A percentile compares a stretch with the other conserved stretches of the same genome.
These are phyloP conservation scores for Synchytrium microbalum DNA, from an alignment of 371 early-diverging fungal species.

Conservation along the genomic window DNA sequence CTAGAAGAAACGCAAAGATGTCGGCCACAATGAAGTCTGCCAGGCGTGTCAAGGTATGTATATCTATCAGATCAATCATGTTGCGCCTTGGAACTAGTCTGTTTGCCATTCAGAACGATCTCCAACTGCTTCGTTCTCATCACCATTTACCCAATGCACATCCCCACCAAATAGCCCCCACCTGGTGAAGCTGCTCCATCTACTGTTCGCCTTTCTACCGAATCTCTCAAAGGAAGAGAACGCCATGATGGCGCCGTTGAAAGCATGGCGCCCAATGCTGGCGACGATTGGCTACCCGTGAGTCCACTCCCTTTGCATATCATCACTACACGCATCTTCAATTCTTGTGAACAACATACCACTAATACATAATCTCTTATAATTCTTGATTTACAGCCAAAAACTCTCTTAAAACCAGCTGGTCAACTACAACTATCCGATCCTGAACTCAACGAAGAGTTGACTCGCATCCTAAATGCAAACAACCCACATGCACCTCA, in stretches of 20 bases:
- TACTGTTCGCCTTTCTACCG: neutral
- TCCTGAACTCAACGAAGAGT: slow-evolving; percentile 46
- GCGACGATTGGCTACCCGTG: slow-evolving; percentile 49
- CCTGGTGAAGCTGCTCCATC: neutral
- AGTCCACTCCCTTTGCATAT: slow-evolving; percentile 4
- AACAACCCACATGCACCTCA: slow-evolving; percentile 56
- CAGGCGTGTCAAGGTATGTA: neutral
- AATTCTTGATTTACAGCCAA: slow-evolving; percentile 25
- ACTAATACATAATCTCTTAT: neutral
- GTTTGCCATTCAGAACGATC: too few species aligned
- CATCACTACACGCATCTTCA: neutral
- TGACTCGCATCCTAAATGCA: slow-evolving; percentile 54
- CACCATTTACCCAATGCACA: neutral
- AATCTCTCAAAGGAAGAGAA: neutral
- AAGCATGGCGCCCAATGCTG: neutral
- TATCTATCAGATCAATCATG: too few species aligned
- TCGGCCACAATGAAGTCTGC: neutral
- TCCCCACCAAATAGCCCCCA: neutral
- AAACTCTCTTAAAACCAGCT: slow-evolving; percentile 45
- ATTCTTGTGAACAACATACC: neutral
- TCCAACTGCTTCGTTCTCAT: neutral
- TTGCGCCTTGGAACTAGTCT: too few species aligned
- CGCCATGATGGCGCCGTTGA: neutral
- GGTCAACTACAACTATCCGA: slow-evolving; percentile 47
- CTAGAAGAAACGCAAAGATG: neutral